Evolutionary conservation across 371 early-diverging fungal genomes (phyloP), one percentile per base, ranked within the genome.

Genomic region (Saksenaea oblongispora): DNA sequence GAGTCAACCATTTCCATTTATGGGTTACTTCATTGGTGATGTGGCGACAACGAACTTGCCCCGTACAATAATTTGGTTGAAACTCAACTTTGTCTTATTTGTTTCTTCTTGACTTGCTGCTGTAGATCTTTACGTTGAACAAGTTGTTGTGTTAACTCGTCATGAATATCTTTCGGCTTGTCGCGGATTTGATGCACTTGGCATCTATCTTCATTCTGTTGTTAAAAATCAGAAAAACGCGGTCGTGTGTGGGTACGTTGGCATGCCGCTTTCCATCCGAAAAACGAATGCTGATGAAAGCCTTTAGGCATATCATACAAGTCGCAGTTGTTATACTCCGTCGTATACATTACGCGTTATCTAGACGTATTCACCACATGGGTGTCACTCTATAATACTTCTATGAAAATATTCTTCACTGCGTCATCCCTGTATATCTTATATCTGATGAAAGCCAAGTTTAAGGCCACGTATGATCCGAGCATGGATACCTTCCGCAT

Each of bases 361-460:
- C 75, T 96, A 18, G 99, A 99, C 75, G 78, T 99, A 56, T 85
- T 97, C 67, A 73, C 78, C 39, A 69, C 82, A 54, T 93, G 82
- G 58, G 67, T 87, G 42, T 92, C 93, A 0, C 61, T 97, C 8
- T 99, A 99, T 87, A 98, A 98, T 78, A 87, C 93, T 24, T 63
- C 89, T 44, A 98, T 98, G 98, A 99, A 99, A 81, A 42, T 97
- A 11, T 89, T 98, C 70, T 99, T 98, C 79, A 92, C 98, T 62
- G 80, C 79, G 1, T 83, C 94, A 3, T 90, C 96, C 18, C 74
- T 88, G 14, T 93, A 95, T 77, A 91, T 98, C 57, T 76, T 98
- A n/a, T 99, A 92, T 62, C 76, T 95, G 65, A 99, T 99, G 95
- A 80, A 87, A 63, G 63, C 82, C 61, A 89, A 87, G 64, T 95